These are phyloP conservation scores for Delitschia confertaspora DNA, from an alignment of 495 filamentous ascomycete genomes.

Conservation along the genomic window DNA sequence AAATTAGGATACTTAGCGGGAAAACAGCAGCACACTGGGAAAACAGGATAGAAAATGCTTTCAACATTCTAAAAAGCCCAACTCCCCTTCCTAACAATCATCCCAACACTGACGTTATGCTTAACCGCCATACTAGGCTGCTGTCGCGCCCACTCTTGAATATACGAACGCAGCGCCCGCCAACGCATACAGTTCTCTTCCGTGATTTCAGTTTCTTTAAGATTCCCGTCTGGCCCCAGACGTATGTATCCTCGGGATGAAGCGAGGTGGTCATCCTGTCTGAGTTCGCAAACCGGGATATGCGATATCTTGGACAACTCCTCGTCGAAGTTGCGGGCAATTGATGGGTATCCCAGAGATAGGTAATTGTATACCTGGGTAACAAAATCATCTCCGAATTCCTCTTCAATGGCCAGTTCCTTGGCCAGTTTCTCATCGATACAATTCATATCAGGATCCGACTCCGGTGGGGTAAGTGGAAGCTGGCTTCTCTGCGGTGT, in stretches of 20 bases:
- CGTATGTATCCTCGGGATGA: slow-evolving; percentile 55
- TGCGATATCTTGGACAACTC: slow-evolving; percentile 73
- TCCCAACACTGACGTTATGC: slow-evolving; percentile 55
- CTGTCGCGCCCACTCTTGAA: slow-evolving; percentile 76
- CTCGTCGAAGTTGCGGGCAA: slow-evolving; percentile 70
- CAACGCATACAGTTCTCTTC: slow-evolving; percentile 57
- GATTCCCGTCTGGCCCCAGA: slow-evolving; percentile 40
- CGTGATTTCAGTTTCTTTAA: slow-evolving; percentile 31
- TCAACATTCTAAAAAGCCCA: slow-evolving; percentile 57
- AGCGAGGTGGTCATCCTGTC: slow-evolving; percentile 58
- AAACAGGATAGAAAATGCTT: not conserved
- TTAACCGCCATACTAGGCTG: slow-evolving; percentile 56
- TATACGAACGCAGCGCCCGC: slow-evolving; percentile 71
- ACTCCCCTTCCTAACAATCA: slow-evolving; percentile 64
- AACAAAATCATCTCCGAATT: slow-evolving; percentile 76
- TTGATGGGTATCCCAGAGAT: slow-evolving; percentile 77
- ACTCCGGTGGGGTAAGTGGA: slow-evolving; percentile 28
- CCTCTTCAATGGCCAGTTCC: slow-evolving; percentile 46
- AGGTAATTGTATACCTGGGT: slow-evolving; percentile 96
- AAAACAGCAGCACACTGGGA: too few relatives aligned
- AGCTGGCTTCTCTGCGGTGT: slow-evolving; percentile 18
- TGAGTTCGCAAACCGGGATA: slow-evolving; percentile 54
- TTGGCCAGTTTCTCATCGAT: slow-evolving; percentile 43
- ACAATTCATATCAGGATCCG: slow-evolving; percentile 23
- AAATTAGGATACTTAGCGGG: too few relatives aligned